A percentile compares a stretch with the other conserved stretches of the same genome.
Evolutionary conservation across 2,329 filamentous ascomycete species (phyloP).

Genomic region (Fusarium secorum): DNA sequence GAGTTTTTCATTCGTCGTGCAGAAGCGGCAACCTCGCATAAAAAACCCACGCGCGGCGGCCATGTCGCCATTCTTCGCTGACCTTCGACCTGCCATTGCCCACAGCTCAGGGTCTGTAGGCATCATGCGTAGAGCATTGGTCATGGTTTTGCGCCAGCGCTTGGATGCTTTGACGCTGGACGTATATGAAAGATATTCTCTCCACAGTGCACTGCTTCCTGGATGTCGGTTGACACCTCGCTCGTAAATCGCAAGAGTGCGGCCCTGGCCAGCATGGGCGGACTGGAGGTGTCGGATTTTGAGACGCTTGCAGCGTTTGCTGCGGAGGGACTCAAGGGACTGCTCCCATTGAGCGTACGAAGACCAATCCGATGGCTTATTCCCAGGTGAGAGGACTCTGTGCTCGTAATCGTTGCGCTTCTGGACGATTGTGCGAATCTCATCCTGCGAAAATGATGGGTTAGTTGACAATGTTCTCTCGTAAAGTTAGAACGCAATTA

Average conservation of each 20-base stretch:
- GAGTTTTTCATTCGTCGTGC: slow-evolving; percentile 73
- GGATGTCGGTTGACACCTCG: slow-evolving; percentile 85
- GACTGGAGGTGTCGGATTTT: slow-evolving; percentile 73
- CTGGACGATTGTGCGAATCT: slow-evolving; percentile 86
- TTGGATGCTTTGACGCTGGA: slow-evolving; percentile 71
- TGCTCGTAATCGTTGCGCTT: slow-evolving; percentile 96
- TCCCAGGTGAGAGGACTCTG: slow-evolving; percentile 82
- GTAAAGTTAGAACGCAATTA: slow-evolving; percentile 46
- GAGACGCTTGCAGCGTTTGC: slow-evolving; percentile 83
- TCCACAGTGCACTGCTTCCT: slow-evolving; percentile 83
- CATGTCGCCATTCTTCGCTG: slow-evolving; percentile 87
- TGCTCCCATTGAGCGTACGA: slow-evolving; percentile 80
- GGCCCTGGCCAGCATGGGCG: slow-evolving; percentile 76
- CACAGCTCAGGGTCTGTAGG: slow-evolving; percentile 84
- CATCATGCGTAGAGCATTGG: slow-evolving; percentile 80
- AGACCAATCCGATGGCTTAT: slow-evolving; percentile 79
- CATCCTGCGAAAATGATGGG: slow-evolving; percentile 65
- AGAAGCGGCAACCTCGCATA: slow-evolving; percentile 89
- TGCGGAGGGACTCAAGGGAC: slow-evolving; percentile 76
- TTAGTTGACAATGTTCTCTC: slow-evolving; percentile 9
- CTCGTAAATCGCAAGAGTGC: slow-evolving; percentile 89
- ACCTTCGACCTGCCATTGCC: slow-evolving; percentile 81
- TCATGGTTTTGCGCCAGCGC: slow-evolving; percentile 70
- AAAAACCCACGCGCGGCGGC: slow-evolving; percentile 83
- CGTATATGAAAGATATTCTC: slow-evolving; percentile 86